phyloP scores from a whole-genome alignment of 73 alveolate species.

The Blepharisma japonicum region DNA sequence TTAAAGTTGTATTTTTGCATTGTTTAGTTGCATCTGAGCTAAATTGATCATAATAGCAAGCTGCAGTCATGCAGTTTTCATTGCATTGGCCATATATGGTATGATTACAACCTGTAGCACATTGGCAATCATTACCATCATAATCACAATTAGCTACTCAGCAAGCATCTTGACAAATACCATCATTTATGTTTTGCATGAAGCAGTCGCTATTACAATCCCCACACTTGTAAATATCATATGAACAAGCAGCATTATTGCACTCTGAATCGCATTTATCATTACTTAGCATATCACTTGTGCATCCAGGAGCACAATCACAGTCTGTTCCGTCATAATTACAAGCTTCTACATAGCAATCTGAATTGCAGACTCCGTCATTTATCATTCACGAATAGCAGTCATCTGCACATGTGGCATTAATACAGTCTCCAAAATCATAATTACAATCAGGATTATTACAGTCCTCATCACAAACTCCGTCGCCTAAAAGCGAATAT shows the following conservation, averaged over 20 bases:
- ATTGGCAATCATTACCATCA: background rate
- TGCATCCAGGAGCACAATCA: background rate
- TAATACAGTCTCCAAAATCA: constrained; percentile 6
- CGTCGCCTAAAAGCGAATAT: background rate
- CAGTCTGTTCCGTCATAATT: constrained; percentile 3
- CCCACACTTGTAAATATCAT: background rate
- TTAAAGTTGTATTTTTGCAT: too few species aligned
- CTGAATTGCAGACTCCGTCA: background rate
- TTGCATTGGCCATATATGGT: too few species aligned
- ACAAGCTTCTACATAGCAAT: background rate
- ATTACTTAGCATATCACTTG: background rate
- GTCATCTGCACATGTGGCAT: background rate
- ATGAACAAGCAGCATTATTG: background rate
- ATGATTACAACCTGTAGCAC: constrained; percentile 6
- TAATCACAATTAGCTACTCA: background rate
- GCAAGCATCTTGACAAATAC: background rate
- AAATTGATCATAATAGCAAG: too few species aligned
- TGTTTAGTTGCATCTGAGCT: too few species aligned
- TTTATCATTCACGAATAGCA: background rate
- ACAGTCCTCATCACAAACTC: background rate
- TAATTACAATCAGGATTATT: background rate
- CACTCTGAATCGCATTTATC: background rate
- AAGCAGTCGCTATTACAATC: constrained; percentile 11
- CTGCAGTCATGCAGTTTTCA: too few species aligned
- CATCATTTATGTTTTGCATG: background rate